These are phyloP conservation scores for Lasiodiplodia citricola DNA, from an alignment of 2,329 filamentous ascomycete genomes.

Conservation along the genomic window DNA sequence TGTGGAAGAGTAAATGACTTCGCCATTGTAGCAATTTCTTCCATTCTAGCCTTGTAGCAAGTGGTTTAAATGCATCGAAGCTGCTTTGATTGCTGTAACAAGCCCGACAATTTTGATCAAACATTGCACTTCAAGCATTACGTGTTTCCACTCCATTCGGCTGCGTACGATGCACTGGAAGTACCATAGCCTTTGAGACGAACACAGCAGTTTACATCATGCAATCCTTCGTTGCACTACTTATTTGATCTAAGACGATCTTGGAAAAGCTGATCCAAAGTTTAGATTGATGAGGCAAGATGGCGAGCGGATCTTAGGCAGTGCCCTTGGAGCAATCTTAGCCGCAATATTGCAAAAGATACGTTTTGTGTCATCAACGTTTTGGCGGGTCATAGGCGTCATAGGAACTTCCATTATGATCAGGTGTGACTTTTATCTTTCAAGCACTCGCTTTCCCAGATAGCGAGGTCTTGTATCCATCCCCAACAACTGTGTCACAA, in stretches of 20 bases:
- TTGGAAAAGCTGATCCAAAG: too few relatives aligned
- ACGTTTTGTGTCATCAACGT: too few relatives aligned
- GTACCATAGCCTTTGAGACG: background rate
- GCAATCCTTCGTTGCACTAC: background rate
- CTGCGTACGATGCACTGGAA: background rate
- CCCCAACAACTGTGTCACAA: too few relatives aligned
- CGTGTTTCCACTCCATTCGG: background rate
- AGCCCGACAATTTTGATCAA: background rate
- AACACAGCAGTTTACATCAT: background rate
- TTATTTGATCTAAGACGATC: background rate
- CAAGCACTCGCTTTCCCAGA: too few relatives aligned
- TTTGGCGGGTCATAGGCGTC: too few relatives aligned
- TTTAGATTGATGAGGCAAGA: background rate
- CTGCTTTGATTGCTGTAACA: background rate
- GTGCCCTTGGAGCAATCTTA: background rate
- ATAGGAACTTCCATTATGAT: too few relatives aligned
- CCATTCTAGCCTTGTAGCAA: background rate
- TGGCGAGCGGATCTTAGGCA: background rate
- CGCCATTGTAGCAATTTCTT: background rate
- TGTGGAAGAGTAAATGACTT: background rate
- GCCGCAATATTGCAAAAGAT: background rate
- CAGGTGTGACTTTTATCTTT: too few relatives aligned
- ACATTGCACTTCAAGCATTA: background rate
- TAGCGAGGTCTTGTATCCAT: too few relatives aligned
- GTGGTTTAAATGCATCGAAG: background rate